Percentiles rank a stretch among this genome's conserved stretches.
Evolutionary conservation across 352 stramenopile species (phyloP).

Genomic region (Pythium aquatile): DNA sequence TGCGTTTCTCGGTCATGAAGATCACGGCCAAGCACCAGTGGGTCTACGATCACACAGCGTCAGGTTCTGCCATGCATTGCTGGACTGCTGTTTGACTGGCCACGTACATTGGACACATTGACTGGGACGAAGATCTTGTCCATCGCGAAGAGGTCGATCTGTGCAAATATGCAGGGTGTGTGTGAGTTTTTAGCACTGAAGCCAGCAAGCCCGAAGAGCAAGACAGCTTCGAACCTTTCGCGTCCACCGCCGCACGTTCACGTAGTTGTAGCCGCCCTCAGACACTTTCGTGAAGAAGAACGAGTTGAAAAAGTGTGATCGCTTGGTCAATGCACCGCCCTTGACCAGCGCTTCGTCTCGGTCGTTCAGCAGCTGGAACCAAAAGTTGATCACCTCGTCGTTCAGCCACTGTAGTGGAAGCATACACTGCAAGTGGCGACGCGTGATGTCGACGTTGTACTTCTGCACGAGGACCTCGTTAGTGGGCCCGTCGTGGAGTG

Average conservation of each 20-base stretch:
- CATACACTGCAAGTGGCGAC: slow-evolving; percentile 69
- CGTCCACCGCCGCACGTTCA: slow-evolving; percentile 84
- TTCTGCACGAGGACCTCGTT: slow-evolving; percentile 75
- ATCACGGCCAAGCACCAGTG: slow-evolving; percentile 88
- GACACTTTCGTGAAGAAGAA: slow-evolving; percentile 87
- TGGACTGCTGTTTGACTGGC: neutral
- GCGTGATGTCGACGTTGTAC: slow-evolving; percentile 81
- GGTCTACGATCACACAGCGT: slow-evolving; percentile 36
- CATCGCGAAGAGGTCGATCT: slow-evolving; percentile 88
- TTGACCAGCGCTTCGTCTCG: slow-evolving; percentile 62
- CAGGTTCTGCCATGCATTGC: neutral
- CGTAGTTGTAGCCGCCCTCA: slow-evolving; percentile 79
- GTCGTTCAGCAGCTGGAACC: slow-evolving; percentile 75
- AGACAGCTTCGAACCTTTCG: slow-evolving; percentile 38
- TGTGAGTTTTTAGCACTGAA: too few species aligned
- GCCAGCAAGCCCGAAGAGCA: too few species aligned
- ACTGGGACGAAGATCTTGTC: slow-evolving; percentile 88
- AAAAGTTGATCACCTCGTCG: slow-evolving; percentile 88
- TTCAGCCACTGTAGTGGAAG: slow-evolving; percentile 74
- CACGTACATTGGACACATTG: slow-evolving; percentile 81
- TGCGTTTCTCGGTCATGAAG: slow-evolving; percentile 86
- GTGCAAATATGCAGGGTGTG: too few species aligned
- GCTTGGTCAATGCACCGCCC: slow-evolving; percentile 41
- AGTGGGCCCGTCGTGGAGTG: slow-evolving; percentile 50
- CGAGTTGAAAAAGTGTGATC: slow-evolving; percentile 86